Percentiles rank a stretch among this genome's conserved stretches.
These are phyloP conservation scores for Corynascus novoguineensis DNA, from an alignment of 495 filamentous ascomycete genomes.

Conservation along the genomic window DNA sequence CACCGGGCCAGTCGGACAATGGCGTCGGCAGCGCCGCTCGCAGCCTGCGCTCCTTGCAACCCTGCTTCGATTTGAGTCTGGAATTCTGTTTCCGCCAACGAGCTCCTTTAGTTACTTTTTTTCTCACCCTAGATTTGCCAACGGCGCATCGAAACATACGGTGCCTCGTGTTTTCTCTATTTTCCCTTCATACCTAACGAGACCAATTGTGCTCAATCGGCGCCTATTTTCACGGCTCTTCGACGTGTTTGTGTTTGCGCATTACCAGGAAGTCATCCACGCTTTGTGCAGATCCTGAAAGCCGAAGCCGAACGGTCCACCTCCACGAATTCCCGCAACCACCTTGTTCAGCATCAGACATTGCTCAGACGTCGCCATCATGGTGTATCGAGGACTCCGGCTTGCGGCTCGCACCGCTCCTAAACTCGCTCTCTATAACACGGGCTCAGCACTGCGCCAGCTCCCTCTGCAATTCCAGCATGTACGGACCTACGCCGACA, in stretches of 20 bases:
- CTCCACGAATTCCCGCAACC: slow-evolving; percentile 15
- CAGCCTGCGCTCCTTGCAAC: slow-evolving; percentile 16
- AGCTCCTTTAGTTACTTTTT: slow-evolving; percentile 17
- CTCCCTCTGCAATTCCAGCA: slow-evolving; percentile 46
- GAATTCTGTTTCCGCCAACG: slow-evolving; percentile 15
- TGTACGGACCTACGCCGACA: slow-evolving; percentile 61
- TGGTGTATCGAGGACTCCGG: slow-evolving; percentile 47
- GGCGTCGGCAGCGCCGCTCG: slow-evolving; percentile 16
- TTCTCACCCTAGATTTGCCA: slow-evolving; percentile 7
- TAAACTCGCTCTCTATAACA: slow-evolving; percentile 23
- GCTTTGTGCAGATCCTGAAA: slow-evolving; percentile 13
- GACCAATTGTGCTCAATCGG: neutral
- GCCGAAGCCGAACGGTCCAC: slow-evolving; percentile 3
- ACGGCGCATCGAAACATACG: slow-evolving; percentile 1
- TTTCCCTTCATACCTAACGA: neutral
- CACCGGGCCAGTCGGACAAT: slow-evolving; percentile 18
- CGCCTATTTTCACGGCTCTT: neutral
- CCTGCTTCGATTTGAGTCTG: slow-evolving; percentile 8
- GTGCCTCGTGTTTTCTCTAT: slow-evolving; percentile 2
- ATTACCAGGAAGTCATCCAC: neutral
- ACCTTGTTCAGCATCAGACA: neutral
- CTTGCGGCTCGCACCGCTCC: slow-evolving; percentile 44
- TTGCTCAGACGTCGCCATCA: slow-evolving; percentile 25
- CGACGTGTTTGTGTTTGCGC: slow-evolving; percentile 1
- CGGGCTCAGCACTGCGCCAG: slow-evolving; percentile 37